Evolutionary conservation across 495 filamentous ascomycete species (phyloP).

Genomic region (Apodospora peruviana): DNA sequence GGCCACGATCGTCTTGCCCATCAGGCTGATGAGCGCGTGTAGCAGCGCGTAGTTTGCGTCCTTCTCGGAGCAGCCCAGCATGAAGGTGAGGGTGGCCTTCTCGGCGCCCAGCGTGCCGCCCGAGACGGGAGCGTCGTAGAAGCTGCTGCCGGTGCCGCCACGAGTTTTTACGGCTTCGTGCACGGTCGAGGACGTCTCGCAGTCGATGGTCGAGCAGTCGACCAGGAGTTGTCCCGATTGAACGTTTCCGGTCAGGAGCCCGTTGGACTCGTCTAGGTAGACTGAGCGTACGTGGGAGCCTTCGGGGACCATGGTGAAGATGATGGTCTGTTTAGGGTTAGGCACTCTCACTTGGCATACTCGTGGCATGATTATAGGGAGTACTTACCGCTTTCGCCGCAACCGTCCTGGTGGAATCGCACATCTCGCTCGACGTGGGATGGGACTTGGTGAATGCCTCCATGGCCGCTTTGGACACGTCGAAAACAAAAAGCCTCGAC

Average conservation of each 20-base stretch:
- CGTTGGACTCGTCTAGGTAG: neutral
- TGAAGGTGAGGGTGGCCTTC: slow-evolving; percentile 1
- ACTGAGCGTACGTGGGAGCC: neutral
- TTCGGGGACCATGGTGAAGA: neutral
- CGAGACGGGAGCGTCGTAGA: neutral
- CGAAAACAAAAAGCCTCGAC: neutral
- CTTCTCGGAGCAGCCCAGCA: neutral
- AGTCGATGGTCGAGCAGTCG: slow-evolving; percentile 1
- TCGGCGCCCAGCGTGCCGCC: neutral
- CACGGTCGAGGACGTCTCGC: neutral
- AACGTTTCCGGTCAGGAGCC: neutral
- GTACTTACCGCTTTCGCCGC: neutral
- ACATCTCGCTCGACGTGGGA: neutral
- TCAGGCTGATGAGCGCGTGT: neutral
- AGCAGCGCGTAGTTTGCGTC: neutral
- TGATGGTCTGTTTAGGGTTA: neutral
- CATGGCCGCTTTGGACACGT: neutral
- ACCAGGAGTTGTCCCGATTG: neutral
- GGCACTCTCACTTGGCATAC: neutral
- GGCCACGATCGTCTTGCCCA: slow-evolving; percentile 1
- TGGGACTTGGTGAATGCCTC: neutral
- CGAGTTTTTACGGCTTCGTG: neutral
- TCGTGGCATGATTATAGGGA: neutral
- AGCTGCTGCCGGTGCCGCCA: neutral
- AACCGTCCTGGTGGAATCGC: neutral